These are phyloP conservation scores for Gracilaria caudata DNA, from an alignment of 23 red algal genomes.

Conservation along the genomic window DNA sequence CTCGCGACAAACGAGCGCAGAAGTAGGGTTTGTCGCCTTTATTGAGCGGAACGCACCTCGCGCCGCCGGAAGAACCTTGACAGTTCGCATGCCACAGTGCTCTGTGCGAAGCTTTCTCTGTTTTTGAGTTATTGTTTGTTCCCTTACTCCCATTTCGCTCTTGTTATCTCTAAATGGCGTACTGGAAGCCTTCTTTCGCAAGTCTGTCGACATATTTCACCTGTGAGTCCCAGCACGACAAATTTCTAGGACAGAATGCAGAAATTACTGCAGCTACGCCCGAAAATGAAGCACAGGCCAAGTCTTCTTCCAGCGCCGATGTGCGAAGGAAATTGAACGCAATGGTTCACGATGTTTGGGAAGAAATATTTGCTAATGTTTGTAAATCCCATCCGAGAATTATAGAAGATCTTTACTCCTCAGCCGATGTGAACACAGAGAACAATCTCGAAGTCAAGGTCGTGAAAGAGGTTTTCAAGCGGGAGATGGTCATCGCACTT, in stretches of 20 bases:
- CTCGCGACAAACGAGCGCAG: background rate
- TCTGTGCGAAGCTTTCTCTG: background rate
- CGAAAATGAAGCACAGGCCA: background rate
- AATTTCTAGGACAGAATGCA: background rate
- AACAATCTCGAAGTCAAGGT: background rate
- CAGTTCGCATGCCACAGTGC: background rate
- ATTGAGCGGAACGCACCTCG: background rate
- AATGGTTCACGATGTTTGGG: conserved; percentile 10
- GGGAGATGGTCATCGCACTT: conserved; percentile 9
- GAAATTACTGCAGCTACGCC: background rate
- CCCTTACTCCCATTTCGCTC: background rate
- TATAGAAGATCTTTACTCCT: background rate
- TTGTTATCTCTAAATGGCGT: background rate
- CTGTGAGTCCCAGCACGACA: background rate
- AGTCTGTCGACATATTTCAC: background rate
- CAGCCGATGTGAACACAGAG: background rate
- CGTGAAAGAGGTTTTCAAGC: background rate
- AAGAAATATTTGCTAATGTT: background rate
- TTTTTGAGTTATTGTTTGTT: background rate
- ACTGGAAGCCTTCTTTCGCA: conserved; percentile 6
- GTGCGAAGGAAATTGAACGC: background rate
- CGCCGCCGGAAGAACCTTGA: background rate
- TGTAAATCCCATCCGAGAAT: background rate
- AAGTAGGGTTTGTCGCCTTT: background rate
- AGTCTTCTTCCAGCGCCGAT: background rate